phyloP scores from a whole-genome alignment of 331 rosid species.

The Prunus yedoensis region DNA sequence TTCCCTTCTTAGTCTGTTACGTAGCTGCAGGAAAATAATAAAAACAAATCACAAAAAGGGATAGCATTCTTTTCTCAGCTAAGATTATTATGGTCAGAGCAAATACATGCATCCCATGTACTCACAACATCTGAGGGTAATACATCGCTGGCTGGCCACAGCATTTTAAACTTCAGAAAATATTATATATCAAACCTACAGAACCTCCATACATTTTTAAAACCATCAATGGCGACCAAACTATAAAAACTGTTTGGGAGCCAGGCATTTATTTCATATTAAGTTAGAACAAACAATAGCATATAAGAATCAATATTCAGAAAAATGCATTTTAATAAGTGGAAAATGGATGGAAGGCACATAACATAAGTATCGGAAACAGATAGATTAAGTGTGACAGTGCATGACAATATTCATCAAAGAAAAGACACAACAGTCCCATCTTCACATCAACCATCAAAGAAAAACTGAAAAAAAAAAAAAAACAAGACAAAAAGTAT shows the following conservation, averaged over 20 bases:
- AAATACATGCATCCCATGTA: no score
- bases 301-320: neutral
- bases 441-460: neutral
- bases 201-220: no score
- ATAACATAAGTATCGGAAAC: neutral
- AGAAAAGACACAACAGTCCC: neutral
- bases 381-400: neutral
- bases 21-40: constrained; percentile 27
- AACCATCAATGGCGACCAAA: no score
- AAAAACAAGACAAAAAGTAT: neutral
- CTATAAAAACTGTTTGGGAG: no score
- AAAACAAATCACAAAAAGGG: neutral
- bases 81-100: neutral
- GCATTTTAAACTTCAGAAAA: no score
- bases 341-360: neutral
- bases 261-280: no score
- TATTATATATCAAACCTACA: no score
- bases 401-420: neutral
- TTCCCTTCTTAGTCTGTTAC: constrained; percentile 34
- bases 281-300: no score
- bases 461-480: neutral
- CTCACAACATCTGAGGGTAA: no score
- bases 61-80: neutral
- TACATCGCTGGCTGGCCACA: no score
- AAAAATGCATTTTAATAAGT: neutral